Base-by-base conservation (phyloP, 2,329 filamentous ascomycete genomes). In the Parastagonospora avenae region DNA sequence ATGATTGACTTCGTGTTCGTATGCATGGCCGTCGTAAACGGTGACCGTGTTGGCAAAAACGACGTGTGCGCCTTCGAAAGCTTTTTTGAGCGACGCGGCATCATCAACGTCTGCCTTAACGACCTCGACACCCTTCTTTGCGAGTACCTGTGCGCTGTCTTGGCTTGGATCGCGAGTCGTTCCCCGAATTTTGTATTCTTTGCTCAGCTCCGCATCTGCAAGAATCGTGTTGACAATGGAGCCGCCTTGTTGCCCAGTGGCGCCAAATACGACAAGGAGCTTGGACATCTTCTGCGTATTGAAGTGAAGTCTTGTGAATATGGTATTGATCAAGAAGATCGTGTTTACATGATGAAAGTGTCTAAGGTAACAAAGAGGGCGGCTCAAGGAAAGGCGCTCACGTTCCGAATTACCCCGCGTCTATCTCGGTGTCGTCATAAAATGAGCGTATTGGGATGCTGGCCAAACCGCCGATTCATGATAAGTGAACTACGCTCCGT, bases 171-270 rank as follows among this genome's bases (percentile, higher is more conserved):
- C 74, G 9, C 80, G 77, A 14, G 78, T 81, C 41, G 82, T 74
- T 40, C 72, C 80, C 12, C 80, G 77, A 50, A 83, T 70, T 37
- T 66, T 75, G 69, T 76, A 83, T 49, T 76, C 55, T 38, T 72
- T 59, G 2, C 76, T 78, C 16, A 82, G 73, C 3, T 66, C 59
- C 2, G 75, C 58, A 55, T 81, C 74, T 29, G 70, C 68, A 11
- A 80, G 70, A 4, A 83, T 68, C 30, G 70, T 62, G 40, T 76
- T 61, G 46, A 82, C 67, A 4, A 82, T 69, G 9, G 77, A 78
- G 12, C 77, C 66, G 11, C 80, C 80, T 63, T 82, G 81, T 30
- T 78, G 72, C 50, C 80, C 79, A 0, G 80, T 82, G 16, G 79
- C 80, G 3, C 80, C 79, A 48, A 82, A 79, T 16, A 83, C 71